These are phyloP conservation scores for Eragrostis tef DNA, from an alignment of 202 grass and related monocot species.

Conservation along the genomic window DNA sequence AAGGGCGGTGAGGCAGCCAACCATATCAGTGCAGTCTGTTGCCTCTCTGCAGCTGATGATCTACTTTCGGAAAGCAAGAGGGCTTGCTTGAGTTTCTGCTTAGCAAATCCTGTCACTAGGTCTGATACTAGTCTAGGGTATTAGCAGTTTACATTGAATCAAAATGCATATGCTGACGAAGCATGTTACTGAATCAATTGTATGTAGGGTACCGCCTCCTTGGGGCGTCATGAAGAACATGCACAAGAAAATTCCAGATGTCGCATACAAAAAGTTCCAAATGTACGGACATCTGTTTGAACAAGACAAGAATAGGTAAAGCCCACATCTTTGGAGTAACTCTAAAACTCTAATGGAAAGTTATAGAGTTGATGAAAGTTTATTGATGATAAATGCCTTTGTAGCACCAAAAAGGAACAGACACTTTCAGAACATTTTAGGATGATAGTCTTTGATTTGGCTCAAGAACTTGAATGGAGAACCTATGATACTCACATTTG, in stretches of 20 bases:
- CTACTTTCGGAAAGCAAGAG: constrained; percentile 81
- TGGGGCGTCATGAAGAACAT: constrained; percentile 97
- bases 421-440: neutral
- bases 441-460: constrained; percentile 1
- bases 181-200: constrained; percentile 28
- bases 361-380: neutral
- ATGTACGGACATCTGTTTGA: constrained; percentile 78
- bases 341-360: constrained; percentile 18
- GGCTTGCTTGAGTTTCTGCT: constrained; percentile 85
- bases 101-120: constrained; percentile 85
- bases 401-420: neutral
- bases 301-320: constrained; percentile 75
- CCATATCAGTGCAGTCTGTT: constrained; percentile 78
- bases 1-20: constrained; percentile 65
- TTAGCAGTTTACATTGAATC: neutral
- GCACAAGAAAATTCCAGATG: constrained; percentile 91
- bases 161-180: neutral
- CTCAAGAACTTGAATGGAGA: neutral
- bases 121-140: constrained; percentile 29
- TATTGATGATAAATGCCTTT: constrained; percentile 1
- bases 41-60: constrained; percentile 87
- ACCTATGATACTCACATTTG: neutral
- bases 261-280: constrained; percentile 73
- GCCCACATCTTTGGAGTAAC: constrained; percentile 12
- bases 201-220: constrained; percentile 67